Base-by-base conservation (phyloP, 352 stramenopile species). In the Phytophthora tubulina region DNA sequence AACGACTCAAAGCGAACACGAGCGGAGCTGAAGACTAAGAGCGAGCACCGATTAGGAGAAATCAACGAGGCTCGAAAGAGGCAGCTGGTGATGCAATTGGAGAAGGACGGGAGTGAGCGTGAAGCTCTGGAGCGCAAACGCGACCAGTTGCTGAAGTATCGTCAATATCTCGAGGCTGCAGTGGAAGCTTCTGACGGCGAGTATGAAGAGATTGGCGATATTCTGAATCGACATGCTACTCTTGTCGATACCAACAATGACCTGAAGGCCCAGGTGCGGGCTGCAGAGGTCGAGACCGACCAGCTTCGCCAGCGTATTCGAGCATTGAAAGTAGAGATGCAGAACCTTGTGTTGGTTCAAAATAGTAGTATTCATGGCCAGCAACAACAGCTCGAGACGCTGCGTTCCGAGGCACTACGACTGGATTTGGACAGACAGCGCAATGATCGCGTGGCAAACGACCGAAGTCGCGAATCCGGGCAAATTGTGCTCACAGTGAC, bases 401-500 rank as follows among this genome's bases (percentile, higher is more conserved):
- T 94, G n/a, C 86, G 88, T 27, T 85, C 82, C 14, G 86, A 96
- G 60, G 82, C 88, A 31, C 62, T 93, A 42, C 90, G 94, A 42
- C 74, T 95, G n/a, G 89, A 97, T 63, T 73, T 95, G 11, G 91
- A 96, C 54, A 82, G 85, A 3, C 81, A 96, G 66, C 79, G 88
- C 50, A 89, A 85, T 52, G 79, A 96, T 49, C 80, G 89, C 59
- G 70, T 91, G 53, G 88, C 81, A 11, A 97, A 97, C 65, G 88
- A 96, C 63, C 82, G 88, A 53, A 95, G 80, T 45, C 84, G 89
- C 30, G 90, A 98, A 73, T 95, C 85, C 5, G 91, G 90, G 0
- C 91, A 98, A 75, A 96, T 97, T 69, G 81, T 97, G 57, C 84
- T 97, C 70, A 94, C 91, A 10, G 89, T 97, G 50, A 92, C 84